Percentiles rank a stretch among this genome's conserved stretches.
These are phyloP conservation scores for Paspalum notatum DNA, from an alignment of 176 grass and related monocot genomes.

Conservation along the genomic window DNA sequence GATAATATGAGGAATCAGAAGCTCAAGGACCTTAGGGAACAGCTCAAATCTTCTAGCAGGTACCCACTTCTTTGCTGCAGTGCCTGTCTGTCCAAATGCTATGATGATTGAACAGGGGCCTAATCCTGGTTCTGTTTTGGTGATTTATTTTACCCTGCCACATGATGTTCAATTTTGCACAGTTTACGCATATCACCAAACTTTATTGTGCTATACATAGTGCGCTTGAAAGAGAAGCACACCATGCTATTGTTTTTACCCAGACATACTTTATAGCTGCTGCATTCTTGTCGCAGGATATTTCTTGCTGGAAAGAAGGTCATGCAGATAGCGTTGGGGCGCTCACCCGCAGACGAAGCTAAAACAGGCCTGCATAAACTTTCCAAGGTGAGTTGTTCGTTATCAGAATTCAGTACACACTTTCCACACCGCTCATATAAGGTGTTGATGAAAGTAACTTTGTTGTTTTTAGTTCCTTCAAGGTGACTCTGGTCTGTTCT, in stretches of 20 bases:
- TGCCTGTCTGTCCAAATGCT: background rate
- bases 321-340: slow-evolving; percentile 87
- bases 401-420: background rate
- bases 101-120: background rate
- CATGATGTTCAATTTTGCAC: background rate
- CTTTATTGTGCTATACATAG: background rate
- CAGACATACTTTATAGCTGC: background rate
- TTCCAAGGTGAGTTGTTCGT: slow-evolving; percentile 58
- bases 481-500: slow-evolving; percentile 74
- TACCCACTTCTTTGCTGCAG: background rate
- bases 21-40: slow-evolving; percentile 84
- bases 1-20: slow-evolving; percentile 96
- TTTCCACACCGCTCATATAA: background rate
- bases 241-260: background rate
- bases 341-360: slow-evolving; percentile 76
- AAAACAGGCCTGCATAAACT: slow-evolving; percentile 76
- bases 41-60: slow-evolving; percentile 77
- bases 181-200: background rate
- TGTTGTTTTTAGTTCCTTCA: slow-evolving; percentile 59
- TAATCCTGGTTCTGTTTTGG: background rate
- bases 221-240: background rate
- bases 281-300: slow-evolving; percentile 54
- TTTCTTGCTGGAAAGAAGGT: slow-evolving; percentile 98
- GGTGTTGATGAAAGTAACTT: slow-evolving; percentile 29
- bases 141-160: background rate